A percentile compares a stretch with the other conserved stretches of the same genome.
Evolutionary conservation across 257 asterid genomes (phyloP).

Genomic region (Rhazya stricta): DNA sequence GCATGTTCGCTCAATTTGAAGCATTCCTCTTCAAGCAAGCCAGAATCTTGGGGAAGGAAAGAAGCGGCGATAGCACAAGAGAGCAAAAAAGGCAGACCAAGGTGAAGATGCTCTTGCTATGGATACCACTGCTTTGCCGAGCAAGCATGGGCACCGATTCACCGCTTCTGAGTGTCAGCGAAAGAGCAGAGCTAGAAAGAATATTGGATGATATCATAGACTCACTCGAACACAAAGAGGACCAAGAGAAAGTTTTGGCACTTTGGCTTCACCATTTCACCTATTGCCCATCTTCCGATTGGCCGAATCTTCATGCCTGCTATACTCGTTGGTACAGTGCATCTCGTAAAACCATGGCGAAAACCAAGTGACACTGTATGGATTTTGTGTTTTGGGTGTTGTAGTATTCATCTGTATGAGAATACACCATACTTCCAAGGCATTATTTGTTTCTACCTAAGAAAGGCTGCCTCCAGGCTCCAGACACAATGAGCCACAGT

Average conservation of each 20-base stretch:
- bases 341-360: slow-evolving; percentile 45
- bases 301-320: slow-evolving; percentile 83
- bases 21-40: slow-evolving; percentile 79
- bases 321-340: slow-evolving; percentile 64
- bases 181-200: slow-evolving; percentile 66
- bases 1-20: slow-evolving; percentile 15
- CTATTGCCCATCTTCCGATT: slow-evolving; percentile 67
- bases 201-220: slow-evolving; percentile 54
- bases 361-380: not conserved
- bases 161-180: slow-evolving; percentile 53
- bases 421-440: not conserved
- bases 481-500: not conserved
- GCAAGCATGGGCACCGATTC: slow-evolving; percentile 72
- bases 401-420: rapidly evolving
- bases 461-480: not conserved
- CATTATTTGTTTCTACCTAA: not conserved
- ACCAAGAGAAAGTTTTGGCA: slow-evolving; percentile 77
- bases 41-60: slow-evolving; percentile 33
- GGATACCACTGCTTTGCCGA: slow-evolving; percentile 84
- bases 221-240: slow-evolving; percentile 50
- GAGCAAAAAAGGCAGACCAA: slow-evolving; percentile 44
- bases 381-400: not conserved
- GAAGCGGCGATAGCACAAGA: slow-evolving; percentile 18
- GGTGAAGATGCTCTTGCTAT: slow-evolving; percentile 55
- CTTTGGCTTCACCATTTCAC: slow-evolving; percentile 93